Evolutionary conservation across 1,284 basidiomycete genomes (phyloP).

Genomic region (Ceratobasidium sp.): DNA sequence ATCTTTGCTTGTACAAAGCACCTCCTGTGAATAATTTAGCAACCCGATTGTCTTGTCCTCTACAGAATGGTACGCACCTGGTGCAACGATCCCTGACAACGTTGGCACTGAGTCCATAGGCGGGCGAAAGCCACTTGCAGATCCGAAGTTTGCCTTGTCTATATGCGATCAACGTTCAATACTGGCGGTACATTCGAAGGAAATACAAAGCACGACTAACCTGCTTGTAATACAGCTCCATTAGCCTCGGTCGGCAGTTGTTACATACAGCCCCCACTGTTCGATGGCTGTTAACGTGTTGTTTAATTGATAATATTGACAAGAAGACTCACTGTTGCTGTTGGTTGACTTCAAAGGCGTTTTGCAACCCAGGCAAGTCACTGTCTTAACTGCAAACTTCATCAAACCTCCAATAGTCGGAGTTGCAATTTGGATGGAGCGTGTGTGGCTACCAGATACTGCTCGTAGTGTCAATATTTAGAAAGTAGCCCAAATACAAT

Average conservation of each 20-base stretch:
- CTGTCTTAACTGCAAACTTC: slow-evolving; percentile 95
- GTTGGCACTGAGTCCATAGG: slow-evolving; percentile 95
- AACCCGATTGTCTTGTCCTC: neutral
- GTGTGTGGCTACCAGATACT: slow-evolving; percentile 94
- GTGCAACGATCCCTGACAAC: slow-evolving; percentile 94
- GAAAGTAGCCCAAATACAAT: neutral
- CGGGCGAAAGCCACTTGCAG: slow-evolving; percentile 90
- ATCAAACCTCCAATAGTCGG: slow-evolving; percentile 93
- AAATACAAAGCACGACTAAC: slow-evolving; percentile 50
- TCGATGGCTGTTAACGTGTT: too few relatives aligned
- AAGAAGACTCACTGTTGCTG: slow-evolving; percentile 64
- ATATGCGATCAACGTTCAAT: neutral
- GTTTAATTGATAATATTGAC: slow-evolving; percentile 31
- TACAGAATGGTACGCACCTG: slow-evolving; percentile 62
- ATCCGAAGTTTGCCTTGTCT: slow-evolving; percentile 69
- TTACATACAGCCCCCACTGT: slow-evolving; percentile 90
- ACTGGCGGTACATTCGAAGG: neutral
- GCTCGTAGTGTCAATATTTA: slow-evolving; percentile 37
- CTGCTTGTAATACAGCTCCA: slow-evolving; percentile 92
- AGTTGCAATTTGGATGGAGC: slow-evolving; percentile 92
- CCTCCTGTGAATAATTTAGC: slow-evolving; percentile 67
- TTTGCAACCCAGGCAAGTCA: slow-evolving; percentile 93
- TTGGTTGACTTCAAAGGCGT: slow-evolving; percentile 79
- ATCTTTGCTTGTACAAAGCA: slow-evolving; percentile 94
- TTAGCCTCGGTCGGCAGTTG: slow-evolving; percentile 83